Percentiles rank a stretch among this genome's conserved stretches.
phyloP scores from a whole-genome alignment of 768 basidiomycete genomes.

The Mycena alexandri region DNA sequence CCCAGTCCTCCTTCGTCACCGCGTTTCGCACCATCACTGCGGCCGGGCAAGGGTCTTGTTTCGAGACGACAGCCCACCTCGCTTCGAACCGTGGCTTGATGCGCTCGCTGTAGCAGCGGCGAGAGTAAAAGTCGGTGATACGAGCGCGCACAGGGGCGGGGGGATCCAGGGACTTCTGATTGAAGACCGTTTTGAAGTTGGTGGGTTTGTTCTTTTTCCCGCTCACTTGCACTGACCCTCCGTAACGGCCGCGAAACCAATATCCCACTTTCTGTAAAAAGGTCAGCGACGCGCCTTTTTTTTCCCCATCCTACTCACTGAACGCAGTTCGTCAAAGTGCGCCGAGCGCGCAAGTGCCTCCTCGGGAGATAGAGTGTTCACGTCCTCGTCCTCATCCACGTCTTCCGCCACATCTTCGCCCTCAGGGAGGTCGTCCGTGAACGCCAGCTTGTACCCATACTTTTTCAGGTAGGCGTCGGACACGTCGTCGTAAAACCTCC shows the following conservation, averaged over 20 bases:
- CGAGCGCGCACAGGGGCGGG: not conserved
- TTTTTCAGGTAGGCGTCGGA: too few species aligned
- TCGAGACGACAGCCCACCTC: not conserved
- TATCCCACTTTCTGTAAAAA: not conserved
- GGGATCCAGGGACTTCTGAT: not conserved
- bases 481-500: too few species aligned
- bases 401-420: too few species aligned
- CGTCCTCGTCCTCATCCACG: not conserved
- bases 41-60: not conserved
- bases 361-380: too few species aligned
- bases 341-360: too few species aligned
- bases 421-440: too few species aligned
- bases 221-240: not conserved
- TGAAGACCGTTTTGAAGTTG: conserved; percentile 3
- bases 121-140: not conserved
- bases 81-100: not conserved
- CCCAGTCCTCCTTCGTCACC: not conserved
- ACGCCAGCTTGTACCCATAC: too few species aligned
- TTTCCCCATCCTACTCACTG: too few species aligned
- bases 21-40: not conserved
- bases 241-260: not conserved
- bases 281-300: too few species aligned
- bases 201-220: not conserved
- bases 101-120: not conserved
- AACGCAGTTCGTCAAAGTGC: too few species aligned